Conservation (phyloP, 169 alveolate species). For the Blepharisma undulans region DNA sequence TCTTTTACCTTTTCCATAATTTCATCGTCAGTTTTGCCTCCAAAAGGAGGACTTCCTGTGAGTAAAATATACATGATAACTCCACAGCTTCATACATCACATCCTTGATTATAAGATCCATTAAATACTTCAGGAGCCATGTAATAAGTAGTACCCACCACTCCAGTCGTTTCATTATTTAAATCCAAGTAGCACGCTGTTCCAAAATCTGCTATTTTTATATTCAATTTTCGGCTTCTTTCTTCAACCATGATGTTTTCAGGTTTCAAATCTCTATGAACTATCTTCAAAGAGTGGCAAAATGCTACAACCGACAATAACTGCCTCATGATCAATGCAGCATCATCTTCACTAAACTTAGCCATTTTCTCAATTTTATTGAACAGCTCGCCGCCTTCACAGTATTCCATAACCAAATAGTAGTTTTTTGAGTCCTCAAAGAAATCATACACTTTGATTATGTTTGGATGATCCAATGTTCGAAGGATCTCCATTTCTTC, state of each 20-base stretch:
- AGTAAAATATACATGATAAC: constrained; percentile 48
- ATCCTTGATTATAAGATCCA: constrained; percentile 49
- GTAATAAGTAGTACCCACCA: constrained; percentile 79
- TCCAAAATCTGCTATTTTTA: constrained; percentile 65
- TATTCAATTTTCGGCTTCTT: constrained; percentile 35
- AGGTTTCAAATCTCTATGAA: constrained; percentile 69
- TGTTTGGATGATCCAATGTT: constrained; percentile 65
- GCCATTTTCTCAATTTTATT: constrained; percentile 37
- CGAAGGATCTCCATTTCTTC: constrained; percentile 51
- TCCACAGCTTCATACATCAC: constrained; percentile 62
- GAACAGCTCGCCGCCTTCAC: constrained; percentile 61
- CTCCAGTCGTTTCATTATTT: constrained; percentile 48
- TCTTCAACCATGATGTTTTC: constrained; percentile 63
- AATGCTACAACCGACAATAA: constrained; percentile 54
- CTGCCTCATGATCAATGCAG: constrained; percentile 35
- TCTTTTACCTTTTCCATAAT: constrained; percentile 35
- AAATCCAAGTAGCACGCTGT: constrained; percentile 53
- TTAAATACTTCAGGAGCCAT: constrained; percentile 82
- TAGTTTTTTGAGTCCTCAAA: constrained; percentile 48
- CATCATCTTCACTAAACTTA: not conserved
- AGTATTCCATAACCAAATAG: constrained; percentile 57
- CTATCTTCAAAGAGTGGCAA: constrained; percentile 62
- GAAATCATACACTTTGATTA: constrained; percentile 56
- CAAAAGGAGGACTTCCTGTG: constrained; percentile 57
- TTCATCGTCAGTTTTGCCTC: constrained; percentile 51